Conservation (phyloP, 148 eudicot species). For the Limonium bicolor region DNA sequence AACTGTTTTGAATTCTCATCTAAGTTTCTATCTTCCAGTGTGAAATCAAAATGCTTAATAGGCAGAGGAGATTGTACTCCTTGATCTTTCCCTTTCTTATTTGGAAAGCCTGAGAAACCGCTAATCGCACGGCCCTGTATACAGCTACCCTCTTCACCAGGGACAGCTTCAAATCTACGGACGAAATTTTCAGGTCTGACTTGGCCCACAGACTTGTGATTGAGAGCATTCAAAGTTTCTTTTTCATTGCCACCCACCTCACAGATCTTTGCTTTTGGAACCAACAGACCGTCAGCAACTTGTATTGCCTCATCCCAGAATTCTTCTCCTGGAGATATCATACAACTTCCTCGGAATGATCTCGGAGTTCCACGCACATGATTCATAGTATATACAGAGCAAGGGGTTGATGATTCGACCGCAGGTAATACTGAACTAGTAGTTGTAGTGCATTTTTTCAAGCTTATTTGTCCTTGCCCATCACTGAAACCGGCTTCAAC, state of each 20-base stretch:
- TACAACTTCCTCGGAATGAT: constrained; percentile 57
- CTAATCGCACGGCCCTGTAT: constrained; percentile 13
- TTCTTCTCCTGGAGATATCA: constrained; percentile 87
- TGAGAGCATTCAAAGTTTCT: constrained; percentile 9
- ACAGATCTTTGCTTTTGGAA: constrained; percentile 13
- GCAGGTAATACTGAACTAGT: constrained; percentile 3
- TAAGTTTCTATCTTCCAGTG: constrained; percentile 33
- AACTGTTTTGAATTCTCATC: constrained; percentile 13
- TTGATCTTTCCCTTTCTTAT: constrained; percentile 28
- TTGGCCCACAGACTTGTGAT: constrained; percentile 12
- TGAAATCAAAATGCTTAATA: constrained; percentile 84
- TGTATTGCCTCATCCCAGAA: constrained; percentile 95
- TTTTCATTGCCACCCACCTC: constrained; percentile 13
- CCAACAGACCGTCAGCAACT: constrained; percentile 67
- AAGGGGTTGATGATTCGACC: constrained; percentile 47
- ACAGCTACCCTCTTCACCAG: constrained; percentile 14
- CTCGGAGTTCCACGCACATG: constrained; percentile 57
- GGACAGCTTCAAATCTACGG: constrained; percentile 7
- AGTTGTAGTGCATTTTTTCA: constrained; percentile 54
- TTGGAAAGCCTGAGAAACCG: constrained; percentile 16
- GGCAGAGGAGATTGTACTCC: constrained; percentile 82
- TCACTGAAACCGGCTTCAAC: constrained; percentile 14
- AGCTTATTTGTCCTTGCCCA: constrained; percentile 19
- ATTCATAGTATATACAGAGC: constrained; percentile 10
- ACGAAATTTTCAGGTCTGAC: constrained; percentile 12